Percentiles rank a stretch among this genome's conserved stretches.
phyloP scores from a whole-genome alignment of 176 grass and related monocot genomes.

The Bolboschoenus planiculmis region DNA sequence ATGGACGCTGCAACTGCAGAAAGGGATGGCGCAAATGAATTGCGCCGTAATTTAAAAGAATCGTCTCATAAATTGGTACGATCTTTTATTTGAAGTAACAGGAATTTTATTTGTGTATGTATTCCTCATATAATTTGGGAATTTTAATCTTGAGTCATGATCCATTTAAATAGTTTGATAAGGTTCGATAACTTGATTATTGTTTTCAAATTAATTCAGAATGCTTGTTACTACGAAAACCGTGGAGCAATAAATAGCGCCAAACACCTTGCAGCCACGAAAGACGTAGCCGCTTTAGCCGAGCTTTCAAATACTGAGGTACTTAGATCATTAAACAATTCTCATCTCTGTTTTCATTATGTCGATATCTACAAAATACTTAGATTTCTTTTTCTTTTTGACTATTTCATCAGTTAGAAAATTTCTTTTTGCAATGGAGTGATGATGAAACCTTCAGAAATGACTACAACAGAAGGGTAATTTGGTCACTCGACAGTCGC shows the following conservation, averaged over 20 bases:
- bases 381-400: neutral
- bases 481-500: neutral
- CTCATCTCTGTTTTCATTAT: neutral
- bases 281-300: neutral
- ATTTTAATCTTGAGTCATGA: neutral
- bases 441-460: neutral
- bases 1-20: neutral
- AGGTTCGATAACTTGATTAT: neutral
- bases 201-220: neutral
- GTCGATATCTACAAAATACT: neutral
- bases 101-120: neutral
- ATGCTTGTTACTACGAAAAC: neutral
- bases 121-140: neutral
- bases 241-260: neutral
- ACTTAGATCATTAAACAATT: neutral
- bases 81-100: neutral
- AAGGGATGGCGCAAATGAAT: neutral
- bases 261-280: neutral
- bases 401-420: neutral
- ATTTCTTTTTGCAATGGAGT: neutral
- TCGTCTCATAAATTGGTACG: neutral
- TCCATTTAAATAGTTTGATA: neutral
- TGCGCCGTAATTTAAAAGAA: neutral
- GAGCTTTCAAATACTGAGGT: conserved; percentile 1
- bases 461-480: neutral